These are phyloP conservation scores for Boletus albobrunnescens DNA, from an alignment of 1,284 basidiomycete genomes.

Conservation along the genomic window DNA sequence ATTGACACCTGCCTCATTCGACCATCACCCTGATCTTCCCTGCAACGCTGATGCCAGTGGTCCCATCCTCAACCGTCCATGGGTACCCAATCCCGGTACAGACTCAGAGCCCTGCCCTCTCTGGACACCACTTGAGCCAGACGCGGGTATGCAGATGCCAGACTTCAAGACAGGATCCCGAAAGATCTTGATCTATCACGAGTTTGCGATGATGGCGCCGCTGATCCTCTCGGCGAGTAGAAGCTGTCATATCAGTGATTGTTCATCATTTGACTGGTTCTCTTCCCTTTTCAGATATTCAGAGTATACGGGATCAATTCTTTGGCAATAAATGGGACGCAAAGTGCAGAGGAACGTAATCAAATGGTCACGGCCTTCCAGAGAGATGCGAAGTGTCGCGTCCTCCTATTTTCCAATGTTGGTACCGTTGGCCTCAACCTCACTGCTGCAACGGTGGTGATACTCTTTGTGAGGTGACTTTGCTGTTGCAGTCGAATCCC, in stretches of 20 bases:
- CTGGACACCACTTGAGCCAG: conserved; percentile 6
- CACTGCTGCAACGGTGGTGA: conserved; percentile 10
- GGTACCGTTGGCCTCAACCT: conserved; percentile 10
- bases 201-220: conserved; percentile 12
- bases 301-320: conserved; percentile 2
- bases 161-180: background rate
- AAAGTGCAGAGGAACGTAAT: conserved; percentile 1
- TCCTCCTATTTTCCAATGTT: conserved; percentile 9
- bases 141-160: background rate
- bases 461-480: conserved; percentile 10
- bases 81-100: background rate
- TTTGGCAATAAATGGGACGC: conserved; percentile 7
- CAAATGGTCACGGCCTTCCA: background rate
- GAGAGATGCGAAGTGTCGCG: background rate
- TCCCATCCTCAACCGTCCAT: conserved; percentile 2
- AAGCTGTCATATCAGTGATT: background rate
- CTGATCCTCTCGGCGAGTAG: conserved; percentile 9
- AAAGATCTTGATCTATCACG: conserved; percentile 9
- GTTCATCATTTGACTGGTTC: background rate
- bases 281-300: conserved; percentile 2
- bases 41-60: background rate
- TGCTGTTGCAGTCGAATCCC: too few species aligned
- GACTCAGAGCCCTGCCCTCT: background rate
- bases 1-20: conserved; percentile 1
- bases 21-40: background rate